Percentiles rank a stretch among this genome's conserved stretches.
These are phyloP conservation scores for Balamuthia mandrillaris DNA, from an alignment of 208 protist species.

Conservation along the genomic window DNA sequence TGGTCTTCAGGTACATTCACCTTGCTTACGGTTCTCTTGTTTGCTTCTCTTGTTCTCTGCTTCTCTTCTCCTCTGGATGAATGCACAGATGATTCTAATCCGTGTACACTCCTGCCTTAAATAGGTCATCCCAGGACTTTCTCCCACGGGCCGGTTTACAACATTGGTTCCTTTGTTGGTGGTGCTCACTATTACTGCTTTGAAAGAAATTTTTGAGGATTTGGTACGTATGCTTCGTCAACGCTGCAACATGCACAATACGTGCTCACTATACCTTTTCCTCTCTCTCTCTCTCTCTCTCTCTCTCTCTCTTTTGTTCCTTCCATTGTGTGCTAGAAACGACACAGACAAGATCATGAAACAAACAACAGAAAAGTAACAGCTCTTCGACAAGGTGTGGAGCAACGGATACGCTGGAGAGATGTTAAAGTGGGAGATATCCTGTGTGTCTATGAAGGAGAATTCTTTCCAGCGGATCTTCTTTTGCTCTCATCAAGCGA, in stretches of 20 bases:
- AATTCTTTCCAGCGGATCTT: conserved; percentile 86
- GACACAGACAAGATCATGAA: background rate
- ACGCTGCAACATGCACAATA: background rate
- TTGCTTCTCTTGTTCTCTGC: background rate
- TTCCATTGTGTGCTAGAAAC: conserved; percentile 1
- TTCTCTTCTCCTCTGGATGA: background rate
- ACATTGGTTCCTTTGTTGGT: conserved; percentile 69
- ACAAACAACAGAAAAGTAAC: conserved; percentile 31
- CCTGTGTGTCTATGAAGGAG: conserved; percentile 50
- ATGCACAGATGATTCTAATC: background rate
- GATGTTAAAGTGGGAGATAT: conserved; percentile 37
- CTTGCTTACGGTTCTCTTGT: background rate
- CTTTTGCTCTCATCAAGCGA: conserved; percentile 80
- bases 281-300: background rate
- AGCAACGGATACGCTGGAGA: background rate
- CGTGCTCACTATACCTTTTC: background rate
- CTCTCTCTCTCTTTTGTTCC: background rate
- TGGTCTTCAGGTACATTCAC: conserved; percentile 75
- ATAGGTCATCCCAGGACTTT: conserved; percentile 62
- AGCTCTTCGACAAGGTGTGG: conserved; percentile 44
- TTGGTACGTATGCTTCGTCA: conserved; percentile 30
- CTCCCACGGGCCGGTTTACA: conserved; percentile 85
- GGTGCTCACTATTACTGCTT: conserved; percentile 62
- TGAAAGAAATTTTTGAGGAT: conserved; percentile 74
- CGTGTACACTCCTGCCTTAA: no score